Conservation (phyloP, 176 grass and related monocot species). For the Musa beccarii region DNA sequence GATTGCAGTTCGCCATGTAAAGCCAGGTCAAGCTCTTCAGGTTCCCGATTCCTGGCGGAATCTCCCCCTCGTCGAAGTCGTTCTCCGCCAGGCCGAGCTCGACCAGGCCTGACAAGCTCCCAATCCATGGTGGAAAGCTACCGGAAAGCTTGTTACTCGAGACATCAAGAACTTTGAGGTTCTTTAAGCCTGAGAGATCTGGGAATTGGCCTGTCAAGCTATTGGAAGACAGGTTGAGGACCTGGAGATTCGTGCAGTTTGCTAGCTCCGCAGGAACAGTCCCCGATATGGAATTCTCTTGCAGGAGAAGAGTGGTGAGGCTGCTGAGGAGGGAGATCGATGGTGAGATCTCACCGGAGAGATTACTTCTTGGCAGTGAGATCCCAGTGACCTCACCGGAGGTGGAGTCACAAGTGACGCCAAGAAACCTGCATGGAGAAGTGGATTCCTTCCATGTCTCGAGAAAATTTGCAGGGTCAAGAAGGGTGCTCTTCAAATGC, state of each 20-base stretch:
- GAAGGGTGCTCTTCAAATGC: conserved; percentile 47
- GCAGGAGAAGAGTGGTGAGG: conserved; percentile 39
- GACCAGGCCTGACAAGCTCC: conserved; percentile 25
- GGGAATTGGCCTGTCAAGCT: conserved; percentile 40
- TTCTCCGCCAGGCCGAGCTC: conserved; percentile 44
- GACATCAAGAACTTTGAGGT: conserved; percentile 41
- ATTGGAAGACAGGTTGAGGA: conserved; percentile 58
- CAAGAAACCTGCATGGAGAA: conserved; percentile 42
- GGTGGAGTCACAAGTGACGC: conserved; percentile 36
- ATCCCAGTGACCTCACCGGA: conserved; percentile 35
- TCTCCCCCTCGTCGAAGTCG: conserved; percentile 30
- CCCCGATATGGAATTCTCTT: conserved; percentile 46
- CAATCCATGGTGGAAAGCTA: conserved; percentile 43
- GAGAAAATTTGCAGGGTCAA: conserved; percentile 58
- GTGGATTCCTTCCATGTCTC: conserved; percentile 45
- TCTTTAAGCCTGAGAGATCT: conserved; percentile 36
- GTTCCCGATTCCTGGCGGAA: conserved; percentile 61
- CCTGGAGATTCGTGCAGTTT: conserved; percentile 33
- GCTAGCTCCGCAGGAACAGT: conserved; percentile 38
- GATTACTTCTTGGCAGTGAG: conserved; percentile 43
- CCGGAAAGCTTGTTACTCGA: conserved; percentile 39
- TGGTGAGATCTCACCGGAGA: conserved; percentile 60
- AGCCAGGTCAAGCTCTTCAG: conserved; percentile 78
- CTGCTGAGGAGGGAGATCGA: conserved; percentile 19
- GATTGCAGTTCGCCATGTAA: conserved; percentile 74